Base-by-base conservation (phyloP, 805 yeast species). In the Saccharomycopsis fibuligera region DNA sequence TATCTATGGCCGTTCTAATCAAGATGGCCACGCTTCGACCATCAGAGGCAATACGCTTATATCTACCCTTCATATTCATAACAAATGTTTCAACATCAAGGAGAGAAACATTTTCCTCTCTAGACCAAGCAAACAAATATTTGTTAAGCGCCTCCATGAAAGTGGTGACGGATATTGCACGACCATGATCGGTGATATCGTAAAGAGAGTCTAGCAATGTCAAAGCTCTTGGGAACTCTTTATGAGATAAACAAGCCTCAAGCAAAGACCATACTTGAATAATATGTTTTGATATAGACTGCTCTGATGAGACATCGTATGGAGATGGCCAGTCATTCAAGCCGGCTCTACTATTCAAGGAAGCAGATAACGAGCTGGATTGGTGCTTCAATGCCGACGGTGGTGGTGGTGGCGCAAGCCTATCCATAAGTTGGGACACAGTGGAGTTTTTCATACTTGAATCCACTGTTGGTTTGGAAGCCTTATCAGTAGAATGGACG, bases 221-320 rank as follows among this genome's bases (percentile, higher is more conserved):
- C 54, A 78, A 79, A 0, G 96, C 95, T 58, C 96, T 71, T 21
- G 73, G 75, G 56, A 73, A 76, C 59, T 85, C 83, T 46, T 74
- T 73, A 30, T 84, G 75, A 39, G 79, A 76, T 29, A 88, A 60
- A 55, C 90, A 82, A 0, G 93, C 91, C 57, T 88, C 96, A 36
- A 87, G 69, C 31, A 88, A 65, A 2, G 90, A 76, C 80, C 90
- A 88, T 17, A 83, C 69, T 57, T 83, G 83, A 46, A 72, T 68
- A n/a, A 77, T n/a, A 8, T 12, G 19, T 17, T 33, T 33, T 6
- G 37, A 33, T 6, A 33, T 5, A 6, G 37, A 33, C 17, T 8
- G 17, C 17, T 33, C 37, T 16, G 37, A 12, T 5, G 37, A 33
- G 19, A 33, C 37, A 9, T 6, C 17, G 19, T 12, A n/a, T 6